Evolutionary conservation across 108 stramenopile species (phyloP).

Genomic region (Nannochloropsis gaditana): DNA sequence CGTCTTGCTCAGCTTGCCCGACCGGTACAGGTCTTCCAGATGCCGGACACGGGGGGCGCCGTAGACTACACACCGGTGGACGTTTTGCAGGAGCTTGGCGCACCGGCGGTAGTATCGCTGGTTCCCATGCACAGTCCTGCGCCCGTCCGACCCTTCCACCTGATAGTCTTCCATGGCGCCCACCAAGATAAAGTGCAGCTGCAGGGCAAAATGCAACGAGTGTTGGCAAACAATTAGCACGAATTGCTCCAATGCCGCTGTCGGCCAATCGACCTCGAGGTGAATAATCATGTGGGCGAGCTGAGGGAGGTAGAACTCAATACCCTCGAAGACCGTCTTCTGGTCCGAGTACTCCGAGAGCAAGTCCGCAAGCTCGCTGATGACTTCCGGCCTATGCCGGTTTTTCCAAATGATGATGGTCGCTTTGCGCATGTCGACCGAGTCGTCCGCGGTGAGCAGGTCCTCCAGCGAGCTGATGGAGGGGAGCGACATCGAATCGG

Average conservation of each 20-base stretch:
- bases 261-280: slow-evolving; percentile 88
- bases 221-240: slow-evolving; percentile 90
- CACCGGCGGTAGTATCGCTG: slow-evolving; percentile 81
- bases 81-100: slow-evolving; percentile 77
- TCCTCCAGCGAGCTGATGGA: slow-evolving; percentile 2
- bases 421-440: slow-evolving; percentile 88
- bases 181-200: slow-evolving; percentile 92
- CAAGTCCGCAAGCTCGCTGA: slow-evolving; percentile 84
- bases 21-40: slow-evolving; percentile 77
- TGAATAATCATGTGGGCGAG: slow-evolving; percentile 99
- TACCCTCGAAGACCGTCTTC: slow-evolving; percentile 89
- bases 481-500: neutral
- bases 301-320: slow-evolving; percentile 98
- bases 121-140: slow-evolving; percentile 72
- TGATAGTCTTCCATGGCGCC: slow-evolving; percentile 97
- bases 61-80: slow-evolving; percentile 88
- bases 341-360: slow-evolving; percentile 81
- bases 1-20: slow-evolving; percentile 71
- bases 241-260: slow-evolving; percentile 86
- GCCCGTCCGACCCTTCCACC: slow-evolving; percentile 79
- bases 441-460: neutral
- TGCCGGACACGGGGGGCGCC: slow-evolving; percentile 65
- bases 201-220: slow-evolving; percentile 91
- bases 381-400: slow-evolving; percentile 77
- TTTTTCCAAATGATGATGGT: slow-evolving; percentile 91